These are phyloP conservation scores for Moesziomyces sp. DNA, from an alignment of 1,284 basidiomycete genomes.

Conservation along the genomic window DNA sequence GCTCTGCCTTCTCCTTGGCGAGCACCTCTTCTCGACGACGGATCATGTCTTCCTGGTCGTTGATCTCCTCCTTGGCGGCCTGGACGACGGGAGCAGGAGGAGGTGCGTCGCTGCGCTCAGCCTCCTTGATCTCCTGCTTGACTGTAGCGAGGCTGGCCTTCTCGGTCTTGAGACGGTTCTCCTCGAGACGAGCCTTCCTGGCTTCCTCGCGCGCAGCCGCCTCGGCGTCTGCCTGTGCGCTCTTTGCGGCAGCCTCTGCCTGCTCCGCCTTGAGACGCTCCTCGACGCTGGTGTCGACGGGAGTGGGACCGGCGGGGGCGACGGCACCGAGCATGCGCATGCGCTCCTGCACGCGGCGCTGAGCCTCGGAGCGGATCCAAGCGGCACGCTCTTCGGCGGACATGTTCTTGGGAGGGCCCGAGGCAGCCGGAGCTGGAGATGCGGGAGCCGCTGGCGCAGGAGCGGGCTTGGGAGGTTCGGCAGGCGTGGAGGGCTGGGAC, in stretches of 20 bases:
- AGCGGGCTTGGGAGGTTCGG: conserved; percentile 54
- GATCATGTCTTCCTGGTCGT: conserved; percentile 59
- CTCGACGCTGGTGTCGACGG: conserved; percentile 61
- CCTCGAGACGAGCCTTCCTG: conserved; percentile 61
- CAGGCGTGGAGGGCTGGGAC: conserved; percentile 66
- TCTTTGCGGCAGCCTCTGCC: conserved; percentile 60
- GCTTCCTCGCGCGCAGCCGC: conserved; percentile 64
- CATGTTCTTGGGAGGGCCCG: conserved; percentile 79
- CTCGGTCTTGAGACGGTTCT: conserved; percentile 54
- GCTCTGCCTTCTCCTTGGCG: conserved; percentile 60
- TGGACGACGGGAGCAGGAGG: conserved; percentile 52
- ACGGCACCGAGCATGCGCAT: conserved; percentile 85
- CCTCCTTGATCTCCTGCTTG: conserved; percentile 53
- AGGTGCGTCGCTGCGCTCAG: conserved; percentile 41
- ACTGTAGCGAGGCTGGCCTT: conserved; percentile 49
- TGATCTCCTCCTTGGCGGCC: conserved; percentile 57
- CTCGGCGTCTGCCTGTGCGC: conserved; percentile 65
- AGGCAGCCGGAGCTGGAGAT: conserved; percentile 70
- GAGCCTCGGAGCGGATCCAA: conserved; percentile 83
- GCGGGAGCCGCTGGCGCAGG: conserved; percentile 70
- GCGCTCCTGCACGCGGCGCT: conserved; percentile 84
- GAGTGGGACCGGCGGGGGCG: conserved; percentile 64
- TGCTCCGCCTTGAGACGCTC: conserved; percentile 61
- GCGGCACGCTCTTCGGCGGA: conserved; percentile 84
- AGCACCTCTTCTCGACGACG: conserved; percentile 60